phyloP scores from a whole-genome alignment of 2,329 filamentous ascomycete species.

The Thelonectria blattea region DNA sequence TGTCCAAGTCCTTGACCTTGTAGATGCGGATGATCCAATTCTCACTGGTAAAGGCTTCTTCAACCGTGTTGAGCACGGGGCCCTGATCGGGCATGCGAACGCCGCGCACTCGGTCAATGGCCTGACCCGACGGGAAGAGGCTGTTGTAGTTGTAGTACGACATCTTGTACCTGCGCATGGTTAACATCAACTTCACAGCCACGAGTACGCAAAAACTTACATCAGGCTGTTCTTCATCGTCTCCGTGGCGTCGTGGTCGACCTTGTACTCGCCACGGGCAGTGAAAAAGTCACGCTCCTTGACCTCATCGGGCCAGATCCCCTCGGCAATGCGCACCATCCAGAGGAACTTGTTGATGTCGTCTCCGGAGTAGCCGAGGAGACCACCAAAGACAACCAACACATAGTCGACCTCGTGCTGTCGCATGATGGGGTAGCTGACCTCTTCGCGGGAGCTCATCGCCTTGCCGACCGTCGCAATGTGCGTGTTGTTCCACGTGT shows the following conservation, averaged over 20 bases:
- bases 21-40: conserved; percentile 99
- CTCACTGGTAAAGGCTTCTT: conserved; percentile 98
- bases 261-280: conserved; percentile 87
- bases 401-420: conserved; percentile 99
- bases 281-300: conserved; percentile 98
- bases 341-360: conserved; percentile 99
- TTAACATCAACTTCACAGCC: conserved; percentile 23
- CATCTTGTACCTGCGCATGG: conserved; percentile 89
- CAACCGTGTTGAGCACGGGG: conserved; percentile 84
- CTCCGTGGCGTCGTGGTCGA: conserved; percentile 90
- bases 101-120: conserved; percentile 86
- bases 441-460: conserved; percentile 96
- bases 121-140: conserved; percentile 91
- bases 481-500: conserved; percentile 99
- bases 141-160: conserved; percentile 97
- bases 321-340: conserved; percentile 99
- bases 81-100: conserved; percentile 81
- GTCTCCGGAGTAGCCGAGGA: conserved; percentile 96
- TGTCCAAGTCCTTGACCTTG: conserved; percentile 99
- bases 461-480: conserved; percentile 99
- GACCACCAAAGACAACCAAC: conserved; percentile 93
- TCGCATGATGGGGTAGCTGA: conserved; percentile 97
- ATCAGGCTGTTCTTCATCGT: conserved; percentile 99
- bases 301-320: conserved; percentile 99
- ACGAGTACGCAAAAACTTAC: conserved; percentile 60